Base-by-base conservation (phyloP, 768 basidiomycete genomes). In the Macrocybe gigantea region DNA sequence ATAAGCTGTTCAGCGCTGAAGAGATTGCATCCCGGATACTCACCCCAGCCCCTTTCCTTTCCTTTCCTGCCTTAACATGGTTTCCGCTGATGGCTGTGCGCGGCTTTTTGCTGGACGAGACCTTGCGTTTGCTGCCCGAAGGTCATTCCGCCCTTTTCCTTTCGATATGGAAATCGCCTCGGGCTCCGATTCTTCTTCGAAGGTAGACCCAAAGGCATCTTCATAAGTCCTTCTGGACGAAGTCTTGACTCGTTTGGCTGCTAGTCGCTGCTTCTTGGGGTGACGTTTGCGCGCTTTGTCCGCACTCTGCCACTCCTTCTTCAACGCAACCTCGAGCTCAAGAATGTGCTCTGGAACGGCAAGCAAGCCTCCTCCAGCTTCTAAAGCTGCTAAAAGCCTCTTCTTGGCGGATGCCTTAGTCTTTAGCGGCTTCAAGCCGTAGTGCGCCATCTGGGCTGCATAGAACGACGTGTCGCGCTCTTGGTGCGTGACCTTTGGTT, bases 381-480 rank as follows among this genome's bases (percentile, higher is more conserved):
- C 49, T 41, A 58, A 64, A 7, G 61, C 54, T 11, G 41, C 49
- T 13, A 57, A 49, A 31, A 64, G 54, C 13, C 52, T 47, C 44
- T 58, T 59, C 51, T 62, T 64, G 22, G 62, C 61, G 1, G 56
- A 39, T 3, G 54, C 56, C 41, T 54, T 55, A 11, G 56, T 58
- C 53, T 61, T 63, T n/a, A 51, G 51, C 31, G 50, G 49, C 46
- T 57, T 56, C 10, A 64, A 49, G 5, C 62, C 62, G 42, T 66
- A 61, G 43, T 64, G 62, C 12, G 59, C 10, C 11, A 61, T 53
- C 43, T 66, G 64, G 7, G 58, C 59, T 36, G 47, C 29, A 41
- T 64, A 64, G 42, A 62, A 64, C 31, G 60, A 54, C 3, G 41
- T 50, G 7, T 56, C 52, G 11, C 39, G 48, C 39, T 63, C 63